Evolutionary conservation across 2,329 filamentous ascomycete genomes (phyloP), one percentile per base, ranked within the genome.

Genomic region (Chaetomiaceae sp.): DNA sequence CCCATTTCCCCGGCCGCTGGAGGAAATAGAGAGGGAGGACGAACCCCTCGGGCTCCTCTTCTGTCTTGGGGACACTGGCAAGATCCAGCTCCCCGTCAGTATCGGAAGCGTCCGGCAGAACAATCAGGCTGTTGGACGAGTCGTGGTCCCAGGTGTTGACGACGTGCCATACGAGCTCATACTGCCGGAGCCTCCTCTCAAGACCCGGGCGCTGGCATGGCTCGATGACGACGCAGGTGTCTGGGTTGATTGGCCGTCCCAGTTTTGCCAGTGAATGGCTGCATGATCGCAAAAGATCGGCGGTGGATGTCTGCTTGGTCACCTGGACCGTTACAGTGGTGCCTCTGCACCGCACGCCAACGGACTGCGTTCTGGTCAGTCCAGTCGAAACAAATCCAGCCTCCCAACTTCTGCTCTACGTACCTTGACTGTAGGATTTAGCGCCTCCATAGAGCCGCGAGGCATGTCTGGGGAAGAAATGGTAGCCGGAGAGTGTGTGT

Each of bases 101-200:
- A n/a, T 79, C 75, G 5, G 75, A 73, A 2, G 76, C 71, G 34
- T 83, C 78, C 2, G 84, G 77, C 51, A 85, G 72, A 20, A 96
- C 77, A 17, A 88, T 72, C 14, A 97, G 75, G 7, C 80, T 77
- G 64, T 95, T 94, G 61, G 91, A 85, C 2, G 79, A 76, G 67
- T 96, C 91, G 39, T 79, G 77, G 56, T 95, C 89, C 92, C 92
- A 97, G 0, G 91, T 95, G 68, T 95, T 95, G 79, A 96, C 81
- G 20, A 96, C 82, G 64, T 96, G 89, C 55, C 89, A 83, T 29
- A 97, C 80, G 57, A 83, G 83, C 72, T 97, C 92, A 66, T 96
- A 96, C 36, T 84, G 85, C 37, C 92, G 86, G 23, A 97, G 72
- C 1, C 88, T 87, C 36, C 92, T 83, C 68, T 95, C 88, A 2